Conservation (phyloP, 768 basidiomycete genomes). For the Royoungia palumana region DNA sequence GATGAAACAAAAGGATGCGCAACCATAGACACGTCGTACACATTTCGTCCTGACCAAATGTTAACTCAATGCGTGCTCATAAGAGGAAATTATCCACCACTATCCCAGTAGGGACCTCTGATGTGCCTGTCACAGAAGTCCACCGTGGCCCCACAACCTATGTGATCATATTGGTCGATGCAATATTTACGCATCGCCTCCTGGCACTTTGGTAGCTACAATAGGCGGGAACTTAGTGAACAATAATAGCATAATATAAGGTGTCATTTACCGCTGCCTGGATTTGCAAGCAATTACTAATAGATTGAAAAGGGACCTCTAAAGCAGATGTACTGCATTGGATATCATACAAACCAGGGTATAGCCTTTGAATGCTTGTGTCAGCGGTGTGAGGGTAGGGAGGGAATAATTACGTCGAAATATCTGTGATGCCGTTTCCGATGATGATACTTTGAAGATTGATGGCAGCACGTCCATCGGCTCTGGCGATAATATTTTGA, state of each 20-base stretch:
- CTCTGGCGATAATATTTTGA: constrained; percentile 37
- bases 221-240: not conserved
- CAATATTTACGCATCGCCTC: constrained; percentile 55
- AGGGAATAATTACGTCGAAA: constrained; percentile 39
- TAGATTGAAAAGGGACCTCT: constrained; percentile 47
- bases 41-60: constrained; percentile 39
- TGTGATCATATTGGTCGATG: constrained; percentile 60
- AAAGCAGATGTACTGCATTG: constrained; percentile 50
- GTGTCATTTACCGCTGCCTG: constrained; percentile 48
- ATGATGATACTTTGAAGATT: constrained; percentile 47
- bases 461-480: constrained; percentile 44
- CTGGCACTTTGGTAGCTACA: constrained; percentile 67
- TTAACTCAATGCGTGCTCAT: not conserved
- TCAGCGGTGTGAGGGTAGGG: not conserved
- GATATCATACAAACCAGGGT: constrained; percentile 45
- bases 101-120: constrained; percentile 37
- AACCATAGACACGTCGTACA: constrained; percentile 59
- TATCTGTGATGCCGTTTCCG: constrained; percentile 61
- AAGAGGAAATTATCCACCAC: constrained; percentile 28
- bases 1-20: not conserved
- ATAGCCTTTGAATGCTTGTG: constrained; percentile 27
- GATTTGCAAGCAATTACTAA: constrained; percentile 43
- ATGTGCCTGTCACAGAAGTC: constrained; percentile 61
- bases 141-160: constrained; percentile 64
- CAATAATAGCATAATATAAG: not conserved